Evolutionary conservation across 768 basidiomycete genomes (phyloP).

Genomic region (Lyophyllum semitale): DNA sequence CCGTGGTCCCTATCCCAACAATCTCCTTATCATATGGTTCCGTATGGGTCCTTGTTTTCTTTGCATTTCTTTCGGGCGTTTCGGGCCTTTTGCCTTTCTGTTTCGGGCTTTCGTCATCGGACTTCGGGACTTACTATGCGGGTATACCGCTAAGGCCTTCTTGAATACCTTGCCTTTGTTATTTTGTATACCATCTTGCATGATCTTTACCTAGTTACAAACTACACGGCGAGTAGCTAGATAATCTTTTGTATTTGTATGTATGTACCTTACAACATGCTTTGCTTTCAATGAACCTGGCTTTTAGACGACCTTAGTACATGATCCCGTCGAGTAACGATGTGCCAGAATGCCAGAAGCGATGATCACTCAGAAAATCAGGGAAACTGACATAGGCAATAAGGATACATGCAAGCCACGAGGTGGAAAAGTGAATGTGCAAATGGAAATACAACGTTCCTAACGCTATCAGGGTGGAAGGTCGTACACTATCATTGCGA

Average conservation of each 20-base stretch:
- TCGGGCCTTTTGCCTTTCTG: neutral
- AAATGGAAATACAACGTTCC: constrained; percentile 5
- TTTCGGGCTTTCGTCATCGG: neutral
- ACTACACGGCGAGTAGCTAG: neutral
- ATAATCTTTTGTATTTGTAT: too few relatives aligned
- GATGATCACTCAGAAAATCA: too few relatives aligned
- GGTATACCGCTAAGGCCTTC: neutral
- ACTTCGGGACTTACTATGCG: neutral
- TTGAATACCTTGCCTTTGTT: neutral
- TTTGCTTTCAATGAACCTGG: neutral
- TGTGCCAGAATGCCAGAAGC: neutral
- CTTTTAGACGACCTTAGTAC: too few relatives aligned
- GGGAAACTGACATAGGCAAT: neutral
- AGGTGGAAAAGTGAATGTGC: neutral
- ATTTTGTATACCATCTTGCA: neutral
- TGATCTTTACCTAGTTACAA: neutral
- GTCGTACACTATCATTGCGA: constrained; percentile 38
- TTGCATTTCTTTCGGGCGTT: neutral
- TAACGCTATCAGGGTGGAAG: neutral
- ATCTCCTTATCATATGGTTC: neutral
- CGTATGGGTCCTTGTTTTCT: neutral
- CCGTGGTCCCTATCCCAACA: neutral
- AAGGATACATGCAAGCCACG: neutral
- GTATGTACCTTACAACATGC: neutral
- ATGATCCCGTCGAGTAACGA: too few relatives aligned